These are phyloP conservation scores for Oehlia diaphana DNA, from an alignment of 192 early-diverging fungal genomes.

Conservation along the genomic window DNA sequence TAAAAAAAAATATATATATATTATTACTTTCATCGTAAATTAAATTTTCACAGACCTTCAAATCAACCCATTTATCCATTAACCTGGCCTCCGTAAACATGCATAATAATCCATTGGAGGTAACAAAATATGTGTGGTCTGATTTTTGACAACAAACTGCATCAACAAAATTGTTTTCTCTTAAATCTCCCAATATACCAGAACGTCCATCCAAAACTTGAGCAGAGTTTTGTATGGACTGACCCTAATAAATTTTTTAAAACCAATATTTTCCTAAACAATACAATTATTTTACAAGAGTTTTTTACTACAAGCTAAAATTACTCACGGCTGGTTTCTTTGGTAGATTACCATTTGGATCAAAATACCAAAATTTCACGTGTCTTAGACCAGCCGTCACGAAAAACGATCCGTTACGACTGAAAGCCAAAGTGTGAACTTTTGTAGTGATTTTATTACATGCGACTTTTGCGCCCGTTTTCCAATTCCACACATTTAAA, in stretches of 20 bases:
- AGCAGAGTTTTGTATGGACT: constrained; percentile 17
- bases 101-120: constrained; percentile 66
- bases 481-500: constrained; percentile 84
- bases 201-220: constrained; percentile 70
- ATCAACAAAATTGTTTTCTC: constrained; percentile 73
- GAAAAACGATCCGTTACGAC: constrained; percentile 63
- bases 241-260: not conserved
- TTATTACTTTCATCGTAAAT: not conserved
- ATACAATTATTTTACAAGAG: not conserved
- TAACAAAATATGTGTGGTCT: constrained; percentile 63
- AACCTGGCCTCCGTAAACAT: constrained; percentile 61
- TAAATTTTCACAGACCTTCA: constrained; percentile 55
- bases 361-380: constrained; percentile 80
- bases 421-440: constrained; percentile 64
- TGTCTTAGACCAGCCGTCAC: constrained; percentile 78
- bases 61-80: constrained; percentile 82
- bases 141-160: constrained; percentile 51
- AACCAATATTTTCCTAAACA: not conserved
- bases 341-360: constrained; percentile 40
- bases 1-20: not conserved
- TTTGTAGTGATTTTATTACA: constrained; percentile 66
- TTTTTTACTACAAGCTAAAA: not conserved
- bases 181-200: constrained; percentile 64
- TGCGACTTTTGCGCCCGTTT: constrained; percentile 57
- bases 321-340: constrained; percentile 32